These are phyloP conservation scores for Cyberlindnera samutprakarnensis DNA, from an alignment of 805 yeast species.

Conservation along the genomic window DNA sequence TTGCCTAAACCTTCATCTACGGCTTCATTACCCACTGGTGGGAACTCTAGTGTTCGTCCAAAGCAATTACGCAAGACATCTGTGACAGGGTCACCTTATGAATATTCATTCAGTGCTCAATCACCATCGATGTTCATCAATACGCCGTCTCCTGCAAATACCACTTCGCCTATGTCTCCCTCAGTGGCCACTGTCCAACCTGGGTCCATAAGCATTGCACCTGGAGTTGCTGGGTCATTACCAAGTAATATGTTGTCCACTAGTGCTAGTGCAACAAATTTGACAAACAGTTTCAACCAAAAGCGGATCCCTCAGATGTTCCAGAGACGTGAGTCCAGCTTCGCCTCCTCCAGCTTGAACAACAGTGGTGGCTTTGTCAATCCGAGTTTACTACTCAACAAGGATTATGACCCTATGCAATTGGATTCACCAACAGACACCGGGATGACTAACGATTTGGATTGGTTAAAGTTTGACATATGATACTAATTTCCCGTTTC, in stretches of 20 bases:
- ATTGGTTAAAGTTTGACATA: constrained; percentile 24
- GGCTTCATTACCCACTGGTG: constrained; percentile 6
- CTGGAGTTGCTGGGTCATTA: constrained; percentile 11
- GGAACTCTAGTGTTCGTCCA: constrained; percentile 5
- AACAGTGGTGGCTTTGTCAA: constrained; percentile 5
- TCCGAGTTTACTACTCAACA: constrained; percentile 9
- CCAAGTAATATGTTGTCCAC: constrained; percentile 10
- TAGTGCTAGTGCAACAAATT: constrained; percentile 18
- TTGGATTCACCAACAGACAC: constrained; percentile 10
- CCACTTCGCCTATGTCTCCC: constrained; percentile 20
- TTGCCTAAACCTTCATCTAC: constrained; percentile 21
- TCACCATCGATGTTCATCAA: constrained; percentile 16
- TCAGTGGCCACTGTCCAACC: constrained; percentile 10
- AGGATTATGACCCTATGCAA: constrained; percentile 7
- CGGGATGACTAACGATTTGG: constrained; percentile 19
- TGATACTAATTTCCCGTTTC: no score
- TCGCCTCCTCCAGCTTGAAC: no score
- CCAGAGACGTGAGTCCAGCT: constrained; percentile 10
- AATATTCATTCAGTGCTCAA: constrained; percentile 10
- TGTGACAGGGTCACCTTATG: constrained; percentile 3
- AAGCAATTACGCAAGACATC: constrained; percentile 1
- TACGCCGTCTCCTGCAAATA: constrained; percentile 20
- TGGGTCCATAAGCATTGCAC: not conserved
- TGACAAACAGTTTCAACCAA: constrained; percentile 21
- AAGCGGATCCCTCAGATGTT: constrained; percentile 23